Conservation (phyloP, 805 yeast genomes). For the Candida xiaguanensis region DNA sequence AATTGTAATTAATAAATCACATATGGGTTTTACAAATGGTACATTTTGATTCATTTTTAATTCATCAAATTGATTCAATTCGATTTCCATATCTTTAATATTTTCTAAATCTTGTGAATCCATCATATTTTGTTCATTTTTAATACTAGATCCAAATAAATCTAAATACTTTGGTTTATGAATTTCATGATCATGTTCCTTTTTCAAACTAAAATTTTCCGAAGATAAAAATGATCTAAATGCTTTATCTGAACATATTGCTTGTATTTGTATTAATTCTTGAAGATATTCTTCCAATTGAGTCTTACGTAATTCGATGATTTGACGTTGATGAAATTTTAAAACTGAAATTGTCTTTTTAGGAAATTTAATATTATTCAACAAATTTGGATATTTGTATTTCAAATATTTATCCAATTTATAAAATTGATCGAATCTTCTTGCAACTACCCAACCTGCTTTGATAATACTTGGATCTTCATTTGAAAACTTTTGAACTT, state of each 20-base stretch:
- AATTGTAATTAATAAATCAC: slow-evolving; percentile 67
- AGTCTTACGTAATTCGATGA: slow-evolving; percentile 60
- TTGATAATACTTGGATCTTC: slow-evolving; percentile 42
- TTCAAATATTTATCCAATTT: slow-evolving; percentile 64
- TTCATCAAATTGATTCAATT: slow-evolving; percentile 51
- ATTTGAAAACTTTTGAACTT: slow-evolving; percentile 53
- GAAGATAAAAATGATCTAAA: slow-evolving; percentile 77
- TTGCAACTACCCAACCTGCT: slow-evolving; percentile 88
- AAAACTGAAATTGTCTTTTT: slow-evolving; percentile 59
- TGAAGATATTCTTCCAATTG: slow-evolving; percentile 63
- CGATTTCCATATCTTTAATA: slow-evolving; percentile 50
- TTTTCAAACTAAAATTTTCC: slow-evolving; percentile 47
- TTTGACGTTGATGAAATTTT: slow-evolving; percentile 60
- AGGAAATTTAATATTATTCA: slow-evolving; percentile 50
- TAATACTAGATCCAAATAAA: slow-evolving; percentile 22
- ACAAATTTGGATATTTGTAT: slow-evolving; percentile 43
- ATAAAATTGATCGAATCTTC: slow-evolving; percentile 83
- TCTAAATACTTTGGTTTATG: slow-evolving; percentile 20
- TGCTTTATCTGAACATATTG: slow-evolving; percentile 68
- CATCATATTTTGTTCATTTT: background rate
- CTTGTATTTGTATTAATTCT: slow-evolving; percentile 54
- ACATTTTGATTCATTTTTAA: slow-evolving; percentile 10
- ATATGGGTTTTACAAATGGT: slow-evolving; percentile 73
- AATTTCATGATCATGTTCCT: slow-evolving; percentile 20
- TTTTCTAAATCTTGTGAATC: slow-evolving; percentile 21